Base-by-base conservation (phyloP, 202 grass and related monocot species). In the Cymbopogon flexuosus region DNA sequence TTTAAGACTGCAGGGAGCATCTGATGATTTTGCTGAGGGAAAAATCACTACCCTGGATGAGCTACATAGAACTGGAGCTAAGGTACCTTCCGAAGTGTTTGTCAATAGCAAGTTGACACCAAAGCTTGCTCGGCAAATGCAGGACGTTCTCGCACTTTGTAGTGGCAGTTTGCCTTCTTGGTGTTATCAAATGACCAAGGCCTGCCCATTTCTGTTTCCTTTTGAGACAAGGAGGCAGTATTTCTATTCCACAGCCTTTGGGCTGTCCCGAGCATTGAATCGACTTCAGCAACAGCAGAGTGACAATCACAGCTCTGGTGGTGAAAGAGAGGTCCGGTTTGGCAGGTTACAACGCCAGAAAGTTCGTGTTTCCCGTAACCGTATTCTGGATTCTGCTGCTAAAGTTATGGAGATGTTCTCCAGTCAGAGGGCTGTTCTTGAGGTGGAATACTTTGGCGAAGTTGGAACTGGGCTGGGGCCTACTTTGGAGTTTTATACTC, bases 401-500 rank as follows among this genome's bases (percentile, higher is more conserved):
- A 89, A 92, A 88, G 87, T 92, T 18, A 89, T 92, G 90, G 84
- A 89, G 62, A 84, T 89, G 84, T 89, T 87, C 84, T 80, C 84
- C 27, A 78, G 90, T 76, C 84, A 84, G 39, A 89, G 83, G 58
- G 77, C 90, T 79, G 87, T 87, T 68, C 90, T 92, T 79, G 90
- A 92, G 83, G 90, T 92, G 60, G 90, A 92, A 89, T 92, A 92
- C 52, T 89, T 87, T 82, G 90, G 87, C 65, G 90, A 92, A 78
- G 90, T 92, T 87, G 90, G 90, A n/a, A 84, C 90, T n/a, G 90
- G 90, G 24, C 71, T 92, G 68, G 90, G 90, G 42, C 90, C 90
- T 65, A 92, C 90, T 43, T 66, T 92, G 63, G 90, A 92, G 54
- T 92, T 92, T 23, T 92, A 92, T 85, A 92, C 90, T 64, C 81